These are phyloP conservation scores for Phytopythium sindhum DNA, from an alignment of 352 stramenopile genomes.

Conservation along the genomic window DNA sequence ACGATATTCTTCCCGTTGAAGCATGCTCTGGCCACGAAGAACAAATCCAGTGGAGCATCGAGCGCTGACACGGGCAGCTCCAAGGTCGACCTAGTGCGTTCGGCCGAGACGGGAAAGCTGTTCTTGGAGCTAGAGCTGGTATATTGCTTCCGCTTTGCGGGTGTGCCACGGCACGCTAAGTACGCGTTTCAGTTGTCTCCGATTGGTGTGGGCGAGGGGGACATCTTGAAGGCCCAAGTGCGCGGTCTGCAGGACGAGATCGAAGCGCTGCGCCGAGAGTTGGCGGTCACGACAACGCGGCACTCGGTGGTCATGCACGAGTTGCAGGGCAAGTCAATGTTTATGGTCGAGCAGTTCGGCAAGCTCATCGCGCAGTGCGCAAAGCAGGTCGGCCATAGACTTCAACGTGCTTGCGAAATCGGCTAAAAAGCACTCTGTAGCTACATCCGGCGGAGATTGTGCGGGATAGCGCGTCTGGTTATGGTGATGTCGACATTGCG, in stretches of 20 bases:
- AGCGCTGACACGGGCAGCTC: not conserved
- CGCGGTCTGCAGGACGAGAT: slow-evolving; percentile 4
- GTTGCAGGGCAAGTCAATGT: not conserved
- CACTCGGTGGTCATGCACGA: too few relatives aligned
- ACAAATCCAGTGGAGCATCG: not conserved
- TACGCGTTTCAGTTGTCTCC: not conserved
- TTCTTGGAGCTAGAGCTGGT: not conserved
- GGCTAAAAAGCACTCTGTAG: not conserved
- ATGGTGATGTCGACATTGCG: not conserved
- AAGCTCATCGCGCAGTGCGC: not conserved
- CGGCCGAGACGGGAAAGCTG: not conserved
- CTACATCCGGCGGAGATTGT: not conserved
- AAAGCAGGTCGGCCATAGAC: not conserved
- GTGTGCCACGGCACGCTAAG: not conserved
- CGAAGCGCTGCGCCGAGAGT: not conserved
- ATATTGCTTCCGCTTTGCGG: not conserved
- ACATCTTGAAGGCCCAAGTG: slow-evolving; percentile 2
- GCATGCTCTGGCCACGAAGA: not conserved
- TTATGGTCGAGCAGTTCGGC: not conserved
- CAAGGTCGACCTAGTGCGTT: not conserved
- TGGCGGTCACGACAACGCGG: not conserved
- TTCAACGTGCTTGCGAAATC: not conserved
- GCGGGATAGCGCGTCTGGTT: not conserved
- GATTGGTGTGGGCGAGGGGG: slow-evolving; percentile 5
- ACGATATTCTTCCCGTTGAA: not conserved